A percentile compares a stretch with the other conserved stretches of the same genome.
phyloP scores from a whole-genome alignment of 1,139 yeast genomes.

The Oligophagozyma castellii region DNA sequence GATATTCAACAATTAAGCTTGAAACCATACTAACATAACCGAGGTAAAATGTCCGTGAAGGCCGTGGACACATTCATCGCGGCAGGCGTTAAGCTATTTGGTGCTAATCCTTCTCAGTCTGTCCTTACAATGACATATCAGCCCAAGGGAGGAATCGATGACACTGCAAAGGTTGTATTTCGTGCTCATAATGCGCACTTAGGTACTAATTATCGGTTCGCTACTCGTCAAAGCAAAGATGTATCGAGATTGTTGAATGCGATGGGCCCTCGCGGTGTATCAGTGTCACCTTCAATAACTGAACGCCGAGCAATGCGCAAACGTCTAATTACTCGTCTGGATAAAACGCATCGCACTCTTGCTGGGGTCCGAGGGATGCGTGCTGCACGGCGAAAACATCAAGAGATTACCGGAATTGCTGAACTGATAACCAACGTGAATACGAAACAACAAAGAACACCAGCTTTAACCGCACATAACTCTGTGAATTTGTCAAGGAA shows the following conservation, averaged over 20 bases:
- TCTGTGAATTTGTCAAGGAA: too few relatives aligned
- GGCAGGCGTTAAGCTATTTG: slow-evolving; percentile 32
- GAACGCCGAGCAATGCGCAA: slow-evolving; percentile 10
- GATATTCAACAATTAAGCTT: too few relatives aligned
- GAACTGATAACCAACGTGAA: slow-evolving; percentile 19
- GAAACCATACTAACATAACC: too few relatives aligned
- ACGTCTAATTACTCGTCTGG: slow-evolving; percentile 2
- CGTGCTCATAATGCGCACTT: slow-evolving; percentile 61
- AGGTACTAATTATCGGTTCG: slow-evolving; percentile 52
- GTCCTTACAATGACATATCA: slow-evolving; percentile 37
- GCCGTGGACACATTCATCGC: slow-evolving; percentile 39
- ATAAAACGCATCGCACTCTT: slow-evolving; percentile 2
- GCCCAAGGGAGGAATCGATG: slow-evolving; percentile 21
- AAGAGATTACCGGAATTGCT: slow-evolving; percentile 17
- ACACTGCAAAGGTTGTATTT: slow-evolving; percentile 33
- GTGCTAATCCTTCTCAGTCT: slow-evolving; percentile 36
- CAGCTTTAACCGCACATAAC: too few relatives aligned
- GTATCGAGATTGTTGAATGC: slow-evolving; percentile 66
- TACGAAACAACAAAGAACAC: too few relatives aligned
- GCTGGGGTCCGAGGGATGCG: too few relatives aligned
- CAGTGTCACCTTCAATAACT: slow-evolving; percentile 15
- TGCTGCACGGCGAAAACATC: slow-evolving; percentile 3
- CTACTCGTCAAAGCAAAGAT: slow-evolving; percentile 59
- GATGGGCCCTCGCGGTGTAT: slow-evolving; percentile 73
- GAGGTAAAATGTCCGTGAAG: slow-evolving; percentile 24